Percentiles rank a stretch among this genome's conserved stretches.
These are phyloP conservation scores for Penicillium macrosclerotiorum DNA, from an alignment of 495 filamentous ascomycete genomes.

Conservation along the genomic window DNA sequence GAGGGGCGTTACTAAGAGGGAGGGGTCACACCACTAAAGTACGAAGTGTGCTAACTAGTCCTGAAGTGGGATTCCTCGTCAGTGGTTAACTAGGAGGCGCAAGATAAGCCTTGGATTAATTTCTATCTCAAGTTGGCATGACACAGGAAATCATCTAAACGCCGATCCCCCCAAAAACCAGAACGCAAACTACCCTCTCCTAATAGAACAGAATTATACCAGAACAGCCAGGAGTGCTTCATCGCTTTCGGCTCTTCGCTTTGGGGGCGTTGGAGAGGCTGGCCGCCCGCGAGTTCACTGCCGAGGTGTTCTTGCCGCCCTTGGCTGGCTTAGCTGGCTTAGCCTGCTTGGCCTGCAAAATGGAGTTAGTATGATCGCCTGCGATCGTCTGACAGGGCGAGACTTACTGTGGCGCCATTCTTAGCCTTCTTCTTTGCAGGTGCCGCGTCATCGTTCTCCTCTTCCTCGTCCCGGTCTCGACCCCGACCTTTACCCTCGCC, in stretches of 20 bases:
- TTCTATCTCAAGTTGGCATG: constrained; percentile 22
- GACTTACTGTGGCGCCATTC: constrained; percentile 67
- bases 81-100: constrained; percentile 5
- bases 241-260: constrained; percentile 50
- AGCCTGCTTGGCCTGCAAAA: constrained; percentile 56
- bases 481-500: constrained; percentile 70
- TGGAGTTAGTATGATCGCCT: constrained; percentile 12
- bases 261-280: constrained; percentile 54
- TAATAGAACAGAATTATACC: constrained; percentile 14
- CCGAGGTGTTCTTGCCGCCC: constrained; percentile 50
- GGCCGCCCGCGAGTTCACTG: constrained; percentile 53
- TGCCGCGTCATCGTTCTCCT: constrained; percentile 71
- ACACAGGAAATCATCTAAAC: constrained; percentile 23
- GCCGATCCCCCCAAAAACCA: constrained; percentile 17
- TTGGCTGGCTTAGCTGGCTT: constrained; percentile 60
- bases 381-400: constrained; percentile 2
- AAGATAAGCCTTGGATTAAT: constrained; percentile 23
- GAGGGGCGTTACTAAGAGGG: too few relatives aligned
- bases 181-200: constrained; percentile 3
- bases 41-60: too few relatives aligned
- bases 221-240: constrained; percentile 15
- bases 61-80: too few relatives aligned
- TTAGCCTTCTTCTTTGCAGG: constrained; percentile 93
- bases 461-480: constrained; percentile 71
- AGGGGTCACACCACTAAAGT: too few relatives aligned